Base-by-base conservation (phyloP, 225 moss, liverwort and hornwort species). In the Polytrichum commune region DNA sequence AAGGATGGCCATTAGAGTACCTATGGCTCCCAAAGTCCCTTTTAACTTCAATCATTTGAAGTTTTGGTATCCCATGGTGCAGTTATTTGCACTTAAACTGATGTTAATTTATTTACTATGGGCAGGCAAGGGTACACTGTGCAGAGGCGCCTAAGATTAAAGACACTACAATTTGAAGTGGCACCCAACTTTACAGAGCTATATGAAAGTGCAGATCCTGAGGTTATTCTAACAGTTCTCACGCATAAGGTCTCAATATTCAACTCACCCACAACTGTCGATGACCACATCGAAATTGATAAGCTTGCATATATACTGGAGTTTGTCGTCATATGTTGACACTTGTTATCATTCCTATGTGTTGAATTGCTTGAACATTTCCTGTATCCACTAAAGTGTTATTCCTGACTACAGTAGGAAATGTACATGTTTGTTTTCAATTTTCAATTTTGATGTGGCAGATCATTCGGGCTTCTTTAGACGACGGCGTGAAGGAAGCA, bases 401-500 rank as follows among this genome's bases (percentile, higher is more conserved):
- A 58, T 58, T 58, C 24, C 7, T 58, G 58, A 58, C 57, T 58
- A 10, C 38, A 38, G 38, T 13, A 13, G 46, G 16, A 46, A 46
- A 5, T 19, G 8, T 38, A 66, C 5, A 29, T 33, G 9, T 29
- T 60, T 3, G 60, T 5, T 70, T 22, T 8, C 28, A 65, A 23
- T 24, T 5, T 26, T 5, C 8, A 19, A 1, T 63, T 19, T 26
- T 23, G 19, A 29, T 74, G 8, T 73, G 63, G 38, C 95, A 98
- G 98, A 95, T 98, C 72, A 93, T 98, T 65, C 95, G 86, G 72
- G 93, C 95, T 62, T 95, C 98, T 58, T 76, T 98, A 72, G 93
- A 93, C 65, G 93, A 98, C 72, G 98, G 98, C 58, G 91, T 98
- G 20, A 95, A 90, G 79, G 98, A 98, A 75, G 98, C 93, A 54